Conservation (phyloP, 495 filamentous ascomycete genomes). For the Rusavskia elegans region DNA sequence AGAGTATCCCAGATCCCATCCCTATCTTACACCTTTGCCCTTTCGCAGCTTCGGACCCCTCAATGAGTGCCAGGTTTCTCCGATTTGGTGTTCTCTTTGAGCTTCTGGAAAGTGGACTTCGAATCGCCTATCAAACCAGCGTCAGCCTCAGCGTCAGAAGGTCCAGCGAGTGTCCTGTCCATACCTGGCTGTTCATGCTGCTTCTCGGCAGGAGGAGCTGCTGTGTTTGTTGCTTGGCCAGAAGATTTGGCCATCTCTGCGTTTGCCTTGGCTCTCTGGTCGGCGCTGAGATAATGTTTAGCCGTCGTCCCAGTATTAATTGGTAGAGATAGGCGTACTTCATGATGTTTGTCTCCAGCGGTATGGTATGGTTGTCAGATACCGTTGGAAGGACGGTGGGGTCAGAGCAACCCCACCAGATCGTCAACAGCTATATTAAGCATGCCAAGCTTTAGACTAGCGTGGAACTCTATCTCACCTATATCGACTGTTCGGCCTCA, state of each 20-base stretch:
- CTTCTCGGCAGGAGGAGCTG: neutral
- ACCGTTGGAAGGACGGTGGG: neutral
- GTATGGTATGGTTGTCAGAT: neutral
- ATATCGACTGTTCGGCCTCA: neutral
- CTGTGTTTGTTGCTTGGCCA: neutral
- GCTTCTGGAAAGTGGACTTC: constrained; percentile 1
- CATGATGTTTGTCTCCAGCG: neutral
- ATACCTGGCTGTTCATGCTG: neutral
- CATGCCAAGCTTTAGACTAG: neutral
- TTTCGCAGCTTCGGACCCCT: too few species aligned
- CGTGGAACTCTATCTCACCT: neutral
- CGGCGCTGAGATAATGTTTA: neutral
- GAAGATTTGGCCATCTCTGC: neutral
- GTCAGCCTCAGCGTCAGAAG: neutral
- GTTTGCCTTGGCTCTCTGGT: neutral
- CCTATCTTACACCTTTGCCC: too few species aligned
- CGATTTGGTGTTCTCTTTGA: neutral
- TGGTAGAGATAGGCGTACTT: neutral
- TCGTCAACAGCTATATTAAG: neutral
- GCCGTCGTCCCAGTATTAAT: neutral
- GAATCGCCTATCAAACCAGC: neutral
- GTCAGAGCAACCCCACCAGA: neutral
- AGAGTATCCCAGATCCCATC: too few species aligned
- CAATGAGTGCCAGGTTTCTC: neutral
- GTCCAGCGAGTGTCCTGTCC: too few species aligned